Percentiles rank a stretch among this genome's conserved stretches.
phyloP scores from a whole-genome alignment of 2,329 filamentous ascomycete genomes.

The Coniochaeta ligniaria region DNA sequence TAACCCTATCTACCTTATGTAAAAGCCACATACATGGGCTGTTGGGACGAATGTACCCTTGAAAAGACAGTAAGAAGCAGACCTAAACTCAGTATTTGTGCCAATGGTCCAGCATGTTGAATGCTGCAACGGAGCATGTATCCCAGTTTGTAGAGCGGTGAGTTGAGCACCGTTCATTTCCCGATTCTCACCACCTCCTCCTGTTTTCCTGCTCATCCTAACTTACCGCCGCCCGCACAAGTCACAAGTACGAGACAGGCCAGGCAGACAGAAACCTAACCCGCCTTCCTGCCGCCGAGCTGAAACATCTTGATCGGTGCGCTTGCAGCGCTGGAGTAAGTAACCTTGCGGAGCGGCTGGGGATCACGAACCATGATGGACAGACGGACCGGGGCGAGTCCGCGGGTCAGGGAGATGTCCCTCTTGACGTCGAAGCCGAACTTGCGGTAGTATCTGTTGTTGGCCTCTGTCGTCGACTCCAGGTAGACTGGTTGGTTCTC shows the following conservation, averaged over 20 bases:
- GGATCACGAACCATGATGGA: slow-evolving; percentile 82
- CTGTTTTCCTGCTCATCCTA: not conserved
- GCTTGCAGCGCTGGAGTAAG: slow-evolving; percentile 1
- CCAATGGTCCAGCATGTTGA: slow-evolving; percentile 7
- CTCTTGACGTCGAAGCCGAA: slow-evolving; percentile 64
- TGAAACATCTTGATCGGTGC: slow-evolving; percentile 3
- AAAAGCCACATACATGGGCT: not conserved
- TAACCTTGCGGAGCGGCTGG: slow-evolving; percentile 16
- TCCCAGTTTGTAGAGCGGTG: not conserved
- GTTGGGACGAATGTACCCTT: not conserved
- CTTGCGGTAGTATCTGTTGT: slow-evolving; percentile 65
- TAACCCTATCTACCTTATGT: not conserved
- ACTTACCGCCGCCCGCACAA: not conserved
- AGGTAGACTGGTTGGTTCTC: slow-evolving; percentile 67
- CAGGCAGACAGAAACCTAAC: not conserved
- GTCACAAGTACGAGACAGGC: too few species aligned
- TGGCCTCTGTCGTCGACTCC: slow-evolving; percentile 64
- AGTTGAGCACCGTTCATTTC: slow-evolving; percentile 5
- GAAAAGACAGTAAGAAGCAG: not conserved
- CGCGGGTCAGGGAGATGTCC: slow-evolving; percentile 56
- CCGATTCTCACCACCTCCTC: not conserved
- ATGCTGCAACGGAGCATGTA: slow-evolving; percentile 3
- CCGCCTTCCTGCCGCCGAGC: not conserved
- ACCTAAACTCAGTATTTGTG: not conserved
- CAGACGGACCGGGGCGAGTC: slow-evolving; percentile 52